A percentile compares a stretch with the other conserved stretches of the same genome.
Evolutionary conservation across 2,329 filamentous ascomycete species (phyloP).

Genomic region (Apiospora arundinis): DNA sequence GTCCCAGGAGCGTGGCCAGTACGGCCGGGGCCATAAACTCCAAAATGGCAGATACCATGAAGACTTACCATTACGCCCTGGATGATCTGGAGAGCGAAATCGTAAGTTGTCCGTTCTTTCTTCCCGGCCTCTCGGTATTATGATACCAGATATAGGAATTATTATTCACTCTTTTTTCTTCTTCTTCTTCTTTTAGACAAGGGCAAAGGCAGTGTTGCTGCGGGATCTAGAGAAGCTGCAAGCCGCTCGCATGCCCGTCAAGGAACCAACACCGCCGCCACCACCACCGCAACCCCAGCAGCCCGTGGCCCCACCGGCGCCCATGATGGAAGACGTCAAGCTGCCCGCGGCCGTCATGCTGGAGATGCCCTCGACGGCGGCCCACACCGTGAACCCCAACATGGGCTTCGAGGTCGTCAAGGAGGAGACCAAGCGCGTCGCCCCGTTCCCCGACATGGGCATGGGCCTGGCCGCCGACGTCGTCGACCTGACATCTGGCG

Average conservation of each 20-base stretch:
- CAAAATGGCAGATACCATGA: conserved; percentile 55
- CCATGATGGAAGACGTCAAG: conserved; percentile 29
- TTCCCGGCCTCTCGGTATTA: neutral
- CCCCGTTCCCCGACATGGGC: conserved; percentile 64
- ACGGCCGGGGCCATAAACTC: conserved; percentile 42
- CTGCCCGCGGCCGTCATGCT: conserved; percentile 40
- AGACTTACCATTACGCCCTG: conserved; percentile 57
- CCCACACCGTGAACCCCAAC: conserved; percentile 37
- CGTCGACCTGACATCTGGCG: conserved; percentile 35
- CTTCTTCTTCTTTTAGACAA: conserved; percentile 41
- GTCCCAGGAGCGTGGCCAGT: conserved; percentile 45
- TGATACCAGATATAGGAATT: neutral
- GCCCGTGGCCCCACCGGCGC: conserved; percentile 28
- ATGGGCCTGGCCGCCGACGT: conserved; percentile 48
- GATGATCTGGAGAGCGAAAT: conserved; percentile 65
- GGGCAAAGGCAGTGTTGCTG: conserved; percentile 61
- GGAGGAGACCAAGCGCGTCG: conserved; percentile 51
- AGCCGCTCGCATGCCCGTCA: conserved; percentile 36
- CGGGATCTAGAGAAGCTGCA: conserved; percentile 57
- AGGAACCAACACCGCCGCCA: conserved; percentile 20
- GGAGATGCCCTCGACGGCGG: conserved; percentile 43
- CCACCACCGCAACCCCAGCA: conserved; percentile 8
- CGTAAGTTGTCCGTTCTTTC: conserved; percentile 45
- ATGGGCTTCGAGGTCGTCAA: conserved; percentile 40
- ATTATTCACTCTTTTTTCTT: neutral